Percentiles rank a stretch among this genome's conserved stretches.
These are phyloP conservation scores for Backusella sp. DNA, from an alignment of 192 early-diverging fungal species.

Conservation along the genomic window DNA sequence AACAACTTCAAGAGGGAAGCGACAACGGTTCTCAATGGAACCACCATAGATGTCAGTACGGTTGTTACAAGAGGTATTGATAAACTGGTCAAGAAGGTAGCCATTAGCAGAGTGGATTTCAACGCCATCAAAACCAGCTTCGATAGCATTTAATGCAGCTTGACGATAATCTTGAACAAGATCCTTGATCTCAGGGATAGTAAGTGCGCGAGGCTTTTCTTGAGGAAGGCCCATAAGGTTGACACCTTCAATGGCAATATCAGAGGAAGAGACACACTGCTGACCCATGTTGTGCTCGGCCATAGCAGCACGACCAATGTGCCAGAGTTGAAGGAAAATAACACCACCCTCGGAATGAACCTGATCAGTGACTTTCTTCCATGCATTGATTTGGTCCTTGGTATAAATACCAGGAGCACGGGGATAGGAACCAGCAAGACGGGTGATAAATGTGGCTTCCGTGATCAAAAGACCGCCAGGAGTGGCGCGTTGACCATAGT, in stretches of 20 bases:
- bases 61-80: conserved; percentile 70
- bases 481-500: conserved; percentile 11
- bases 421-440: conserved; percentile 9
- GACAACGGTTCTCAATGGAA: conserved; percentile 17
- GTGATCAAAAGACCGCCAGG: conserved; percentile 17
- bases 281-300: not conserved
- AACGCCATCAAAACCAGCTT: conserved; percentile 82
- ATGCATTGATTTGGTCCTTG: conserved; percentile 44
- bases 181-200: conserved; percentile 8
- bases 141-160: conserved; percentile 65
- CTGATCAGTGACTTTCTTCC: conserved; percentile 50
- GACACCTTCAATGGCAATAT: conserved; percentile 16
- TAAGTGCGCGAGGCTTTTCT: conserved; percentile 17
- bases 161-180: conserved; percentile 5
- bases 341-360: conserved; percentile 53
- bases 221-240: conserved; percentile 1
- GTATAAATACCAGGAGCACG: conserved; percentile 35
- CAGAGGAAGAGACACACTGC: conserved; percentile 12
- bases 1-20: conserved; percentile 25
- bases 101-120: conserved; percentile 92
- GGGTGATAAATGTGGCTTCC: conserved; percentile 18
- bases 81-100: conserved; percentile 78
- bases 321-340: conserved; percentile 59
- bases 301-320: conserved; percentile 17
- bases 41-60: conserved; percentile 53